Evolutionary conservation across 768 basidiomycete species (phyloP), one percentile per base, ranked within the genome.

Genomic region (Pholiota microspora): DNA sequence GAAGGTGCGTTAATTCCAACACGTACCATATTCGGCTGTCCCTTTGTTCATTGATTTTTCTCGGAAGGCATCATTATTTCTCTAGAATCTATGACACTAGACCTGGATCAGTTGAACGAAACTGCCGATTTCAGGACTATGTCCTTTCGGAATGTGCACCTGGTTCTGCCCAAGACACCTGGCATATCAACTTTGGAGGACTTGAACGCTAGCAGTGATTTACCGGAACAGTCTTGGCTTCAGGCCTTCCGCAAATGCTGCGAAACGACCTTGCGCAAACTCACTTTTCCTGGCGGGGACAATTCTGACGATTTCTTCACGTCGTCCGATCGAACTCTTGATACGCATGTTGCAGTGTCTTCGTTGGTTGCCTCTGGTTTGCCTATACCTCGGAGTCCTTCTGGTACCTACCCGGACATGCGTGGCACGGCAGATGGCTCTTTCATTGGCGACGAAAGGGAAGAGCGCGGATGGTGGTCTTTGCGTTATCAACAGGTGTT

Each of bases 381-480:
- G 35, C 87, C 88, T 3, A 60, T 89, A 2, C 88, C 88, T 10
- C 88, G 84, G 67, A 88, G 88, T 60, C 89, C 89, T 9, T 90
- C 88, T 0, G 72, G 82, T 49, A 84, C 84, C 59, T 60, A 85
- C 13, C 68, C 70, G 13, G 67, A 69, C 16, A 58, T 48, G 18
- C 50, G 45, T 25, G 49, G 51, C 45, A 58, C 51, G 4, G 28
- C 31, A n/a, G 59, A 54, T 23, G 54, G 45, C 16, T 35, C 49
- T n/a, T 31, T 51, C 28, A 23, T 46, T 3, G 62, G 63, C 13
- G 64, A 64, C 32, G 66, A 67, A 51, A 60, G 66, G 21, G 62
- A 66, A 52, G 66, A 67, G 50, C 60, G 66, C 12, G 66, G 66
- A 3, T 67, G 66, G 66, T 67, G 66, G 66, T 64, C 64, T 1